Conservation (phyloP, 2,329 filamentous ascomycete genomes). For the Xylariaceae sp. region DNA sequence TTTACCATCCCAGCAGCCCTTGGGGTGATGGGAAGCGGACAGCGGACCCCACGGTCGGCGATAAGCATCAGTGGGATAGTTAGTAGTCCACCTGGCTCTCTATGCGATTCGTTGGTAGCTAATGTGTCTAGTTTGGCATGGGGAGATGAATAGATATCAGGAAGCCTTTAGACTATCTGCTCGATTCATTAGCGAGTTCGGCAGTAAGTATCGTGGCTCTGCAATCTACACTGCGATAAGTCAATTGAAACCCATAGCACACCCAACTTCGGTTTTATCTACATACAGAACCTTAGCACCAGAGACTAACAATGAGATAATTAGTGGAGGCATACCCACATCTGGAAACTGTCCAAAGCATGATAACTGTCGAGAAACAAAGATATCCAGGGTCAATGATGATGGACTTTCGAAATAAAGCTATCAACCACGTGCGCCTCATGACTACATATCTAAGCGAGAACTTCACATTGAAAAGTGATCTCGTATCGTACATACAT, state of each 20-base stretch:
- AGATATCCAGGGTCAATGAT: slow-evolving; percentile 71
- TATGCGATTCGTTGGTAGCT: not conserved
- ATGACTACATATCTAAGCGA: slow-evolving; percentile 78
- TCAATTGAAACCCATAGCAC: too few relatives aligned
- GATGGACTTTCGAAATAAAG: slow-evolving; percentile 84
- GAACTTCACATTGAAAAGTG: slow-evolving; percentile 65
- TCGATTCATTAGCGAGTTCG: slow-evolving; percentile 82
- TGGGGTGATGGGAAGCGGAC: slow-evolving; percentile 72
- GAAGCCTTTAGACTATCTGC: slow-evolving; percentile 73
- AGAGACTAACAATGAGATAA: slow-evolving; percentile 5
- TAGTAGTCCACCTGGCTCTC: slow-evolving; percentile 20
- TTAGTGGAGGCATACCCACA: slow-evolving; percentile 77
- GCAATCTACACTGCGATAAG: too few relatives aligned
- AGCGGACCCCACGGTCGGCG: slow-evolving; percentile 72
- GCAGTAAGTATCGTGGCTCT: slow-evolving; percentile 49
- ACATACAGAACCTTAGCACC: too few relatives aligned
- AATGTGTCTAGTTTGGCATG: slow-evolving; percentile 69
- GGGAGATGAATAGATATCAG: slow-evolving; percentile 78
- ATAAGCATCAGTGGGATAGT: slow-evolving; percentile 82
- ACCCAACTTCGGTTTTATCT: too few relatives aligned
- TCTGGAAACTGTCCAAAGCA: slow-evolving; percentile 71
- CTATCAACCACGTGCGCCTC: slow-evolving; percentile 74
- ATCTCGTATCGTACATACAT: slow-evolving; percentile 58
- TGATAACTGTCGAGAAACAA: slow-evolving; percentile 60
- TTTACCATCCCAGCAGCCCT: slow-evolving; percentile 76